Evolutionary conservation across 2,329 filamentous ascomycete genomes (phyloP).

Genomic region (Chrysoporthe austroafricana): DNA sequence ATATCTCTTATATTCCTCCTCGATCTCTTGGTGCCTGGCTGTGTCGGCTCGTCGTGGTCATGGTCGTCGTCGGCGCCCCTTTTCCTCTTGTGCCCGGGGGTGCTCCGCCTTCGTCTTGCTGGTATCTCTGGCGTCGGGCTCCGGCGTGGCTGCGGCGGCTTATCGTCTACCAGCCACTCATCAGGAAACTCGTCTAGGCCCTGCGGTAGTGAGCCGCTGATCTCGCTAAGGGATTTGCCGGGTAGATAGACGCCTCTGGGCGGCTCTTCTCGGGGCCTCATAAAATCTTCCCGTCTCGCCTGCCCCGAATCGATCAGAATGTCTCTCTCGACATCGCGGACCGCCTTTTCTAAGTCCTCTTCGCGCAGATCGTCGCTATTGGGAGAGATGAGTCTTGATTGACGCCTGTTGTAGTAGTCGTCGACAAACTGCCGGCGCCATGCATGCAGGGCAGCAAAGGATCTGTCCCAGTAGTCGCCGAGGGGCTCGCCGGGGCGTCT

Average conservation of each 20-base stretch:
- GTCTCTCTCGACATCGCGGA: neutral
- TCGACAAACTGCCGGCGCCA: constrained; percentile 13
- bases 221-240: constrained; percentile 16
- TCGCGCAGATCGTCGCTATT: constrained; percentile 1
- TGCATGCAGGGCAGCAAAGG: neutral
- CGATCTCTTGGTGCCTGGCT: constrained; percentile 7
- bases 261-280: no score
- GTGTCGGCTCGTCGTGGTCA: neutral
- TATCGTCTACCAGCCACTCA: no score
- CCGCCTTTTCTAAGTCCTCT: neutral
- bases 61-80: neutral
- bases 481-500: neutral
- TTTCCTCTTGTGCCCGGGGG: constrained; percentile 1
- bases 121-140: neutral
- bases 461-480: neutral
- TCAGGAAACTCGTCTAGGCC: neutral
- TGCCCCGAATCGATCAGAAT: constrained; percentile 8
- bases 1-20: no score
- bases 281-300: constrained; percentile 3
- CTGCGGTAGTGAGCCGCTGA: no score
- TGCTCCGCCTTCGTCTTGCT: constrained; percentile 2
- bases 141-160: no score
- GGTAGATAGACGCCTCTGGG: no score
- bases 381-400: neutral
- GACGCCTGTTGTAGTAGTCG: neutral